phyloP scores from a whole-genome alignment of 805 yeast genomes.

The Candida odintsovae region DNA sequence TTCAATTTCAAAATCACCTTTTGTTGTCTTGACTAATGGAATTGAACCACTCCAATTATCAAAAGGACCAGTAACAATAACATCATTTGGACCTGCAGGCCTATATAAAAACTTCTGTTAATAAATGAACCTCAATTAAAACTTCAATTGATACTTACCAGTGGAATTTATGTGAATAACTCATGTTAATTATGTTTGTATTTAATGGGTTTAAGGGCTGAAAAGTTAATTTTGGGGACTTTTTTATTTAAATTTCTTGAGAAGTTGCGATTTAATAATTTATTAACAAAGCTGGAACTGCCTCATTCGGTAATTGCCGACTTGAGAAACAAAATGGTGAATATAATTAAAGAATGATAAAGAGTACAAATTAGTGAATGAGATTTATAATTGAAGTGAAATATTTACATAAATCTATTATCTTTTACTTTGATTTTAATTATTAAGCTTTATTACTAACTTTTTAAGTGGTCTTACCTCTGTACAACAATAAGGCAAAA shows the following conservation, averaged over 20 bases:
- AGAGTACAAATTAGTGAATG: too few relatives aligned
- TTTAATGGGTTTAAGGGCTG: neutral
- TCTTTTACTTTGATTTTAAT: too few relatives aligned
- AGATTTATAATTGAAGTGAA: too few relatives aligned
- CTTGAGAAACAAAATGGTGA: neutral
- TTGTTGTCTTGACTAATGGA: conserved; percentile 53
- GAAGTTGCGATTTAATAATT: neutral
- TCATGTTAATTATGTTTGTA: too few relatives aligned
- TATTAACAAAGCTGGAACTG: neutral
- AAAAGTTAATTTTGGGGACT: neutral
- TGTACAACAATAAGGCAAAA: too few relatives aligned
- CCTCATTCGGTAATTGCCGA: neutral
- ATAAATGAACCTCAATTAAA: conserved; percentile 17
- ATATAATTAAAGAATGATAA: too few relatives aligned
- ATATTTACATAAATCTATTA: too few relatives aligned
- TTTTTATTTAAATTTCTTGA: neutral
- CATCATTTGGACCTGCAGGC: conserved; percentile 50
- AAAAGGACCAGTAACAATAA: conserved; percentile 64
- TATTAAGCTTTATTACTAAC: too few relatives aligned
- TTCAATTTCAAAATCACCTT: conserved; percentile 55
- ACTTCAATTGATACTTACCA: neutral
- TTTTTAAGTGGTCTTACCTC: too few relatives aligned
- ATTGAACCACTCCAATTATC: conserved; percentile 61
- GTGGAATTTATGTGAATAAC: neutral
- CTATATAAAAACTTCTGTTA: conserved; percentile 20